Conservation (phyloP, 2,329 filamentous ascomycete genomes). For the Ophiosphaerella korrae region DNA sequence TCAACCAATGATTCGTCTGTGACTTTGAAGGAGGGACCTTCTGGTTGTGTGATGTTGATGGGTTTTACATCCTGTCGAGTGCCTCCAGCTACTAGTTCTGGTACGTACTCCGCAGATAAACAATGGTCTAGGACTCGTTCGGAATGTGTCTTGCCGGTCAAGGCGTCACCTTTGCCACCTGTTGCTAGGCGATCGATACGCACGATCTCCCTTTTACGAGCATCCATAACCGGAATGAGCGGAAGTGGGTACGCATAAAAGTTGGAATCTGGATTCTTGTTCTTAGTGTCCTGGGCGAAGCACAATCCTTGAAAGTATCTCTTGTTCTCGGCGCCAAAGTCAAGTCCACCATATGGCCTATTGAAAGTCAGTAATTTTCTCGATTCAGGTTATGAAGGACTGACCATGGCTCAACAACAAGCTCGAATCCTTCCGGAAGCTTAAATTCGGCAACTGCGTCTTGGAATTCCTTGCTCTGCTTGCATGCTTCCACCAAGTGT, state of each 20-base stretch:
- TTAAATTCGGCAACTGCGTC: constrained; percentile 57
- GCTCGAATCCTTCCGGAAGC: constrained; percentile 60
- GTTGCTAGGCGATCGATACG: constrained; percentile 46
- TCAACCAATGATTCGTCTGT: constrained; percentile 51
- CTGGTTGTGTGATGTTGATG: constrained; percentile 72
- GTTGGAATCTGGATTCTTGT: constrained; percentile 51
- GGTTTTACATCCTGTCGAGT: constrained; percentile 61
- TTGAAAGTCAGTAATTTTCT: constrained; percentile 2
- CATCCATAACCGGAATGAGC: constrained; percentile 46
- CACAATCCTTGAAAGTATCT: constrained; percentile 62
- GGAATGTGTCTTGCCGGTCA: constrained; percentile 47
- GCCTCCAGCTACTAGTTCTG: constrained; percentile 47
- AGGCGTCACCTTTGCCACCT: constrained; percentile 44
- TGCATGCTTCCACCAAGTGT: constrained; percentile 51
- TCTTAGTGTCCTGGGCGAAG: constrained; percentile 56
- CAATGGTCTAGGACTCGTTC: constrained; percentile 55
- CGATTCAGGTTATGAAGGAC: constrained; percentile 3
- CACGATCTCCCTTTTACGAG: constrained; percentile 41
- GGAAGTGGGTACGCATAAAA: constrained; percentile 49
- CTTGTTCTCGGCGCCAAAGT: constrained; percentile 52
- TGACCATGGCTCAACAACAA: constrained; percentile 59
- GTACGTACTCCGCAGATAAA: constrained; percentile 56
- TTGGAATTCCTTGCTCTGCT: constrained; percentile 59
- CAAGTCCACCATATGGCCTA: constrained; percentile 60
- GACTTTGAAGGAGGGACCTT: constrained; percentile 70